Evolutionary conservation across 441 rosid species (phyloP).

Genomic region (Pelargonium hybrid): DNA sequence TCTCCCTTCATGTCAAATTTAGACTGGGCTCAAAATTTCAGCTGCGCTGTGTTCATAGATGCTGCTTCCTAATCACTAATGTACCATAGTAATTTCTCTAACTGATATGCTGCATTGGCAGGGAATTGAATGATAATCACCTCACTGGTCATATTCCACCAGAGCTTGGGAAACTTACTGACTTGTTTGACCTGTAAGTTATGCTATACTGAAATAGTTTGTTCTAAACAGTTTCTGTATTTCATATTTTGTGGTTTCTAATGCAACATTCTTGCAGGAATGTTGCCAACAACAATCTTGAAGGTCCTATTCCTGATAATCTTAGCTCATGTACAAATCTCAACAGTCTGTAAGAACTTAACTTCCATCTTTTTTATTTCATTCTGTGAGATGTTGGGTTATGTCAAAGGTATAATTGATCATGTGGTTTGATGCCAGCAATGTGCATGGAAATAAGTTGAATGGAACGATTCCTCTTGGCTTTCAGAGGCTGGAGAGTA

Average conservation of each 20-base stretch:
- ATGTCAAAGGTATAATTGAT: neutral
- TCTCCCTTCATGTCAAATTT: neutral
- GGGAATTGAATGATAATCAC: slow-evolving; percentile 74
- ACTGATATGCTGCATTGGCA: slow-evolving; percentile 15
- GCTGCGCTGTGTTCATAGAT: neutral
- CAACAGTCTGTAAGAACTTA: slow-evolving; percentile 60
- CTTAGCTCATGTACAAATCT: slow-evolving; percentile 71
- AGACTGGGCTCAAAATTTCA: neutral
- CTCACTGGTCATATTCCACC: slow-evolving; percentile 77
- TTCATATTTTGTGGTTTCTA: neutral
- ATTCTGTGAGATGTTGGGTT: neutral
- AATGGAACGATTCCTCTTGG: slow-evolving; percentile 63
- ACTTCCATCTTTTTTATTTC: neutral
- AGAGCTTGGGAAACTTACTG: slow-evolving; percentile 89
- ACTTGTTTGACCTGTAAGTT: slow-evolving; percentile 80
- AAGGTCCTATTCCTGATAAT: slow-evolving; percentile 71
- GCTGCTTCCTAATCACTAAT: neutral
- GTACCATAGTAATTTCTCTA: neutral
- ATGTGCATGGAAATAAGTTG: slow-evolving; percentile 69
- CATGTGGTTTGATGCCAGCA: slow-evolving; percentile 26
- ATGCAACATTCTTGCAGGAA: slow-evolving; percentile 37
- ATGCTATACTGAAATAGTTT: neutral
- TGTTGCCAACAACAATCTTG: slow-evolving; percentile 69
- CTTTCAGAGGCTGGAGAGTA: slow-evolving; percentile 59
- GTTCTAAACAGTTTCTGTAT: neutral